Base-by-base conservation (phyloP, 345 rosid species). In the Eucalyptus erythrocorys region DNA sequence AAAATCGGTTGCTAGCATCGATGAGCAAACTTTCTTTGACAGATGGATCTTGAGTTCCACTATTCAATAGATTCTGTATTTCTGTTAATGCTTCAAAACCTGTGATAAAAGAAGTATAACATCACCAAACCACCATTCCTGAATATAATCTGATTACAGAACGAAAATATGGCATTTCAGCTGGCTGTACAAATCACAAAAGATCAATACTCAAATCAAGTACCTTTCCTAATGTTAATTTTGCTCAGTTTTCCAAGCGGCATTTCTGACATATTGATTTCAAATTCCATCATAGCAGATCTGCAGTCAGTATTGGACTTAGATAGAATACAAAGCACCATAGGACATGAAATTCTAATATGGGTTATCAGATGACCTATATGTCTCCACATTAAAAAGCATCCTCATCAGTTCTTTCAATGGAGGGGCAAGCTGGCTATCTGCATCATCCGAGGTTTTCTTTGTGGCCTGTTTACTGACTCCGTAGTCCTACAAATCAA, bases 261-360 rank as follows among this genome's bases (percentile, higher is more conserved):
- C 99, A 97, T 98, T 95, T 97, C 99, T 61, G 96, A 94, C 99
- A 97, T 95, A 89, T 98, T 98, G 90, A 97, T 98, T 93, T 97
- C 95, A 88, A 96, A 98, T 93, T 97, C 99, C 99, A 95, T 94
- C 99, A 96, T 97, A 89, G 99, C 99, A 92, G 96, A 94, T 93
- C 99, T 98, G 95, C 91, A 91, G 68, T 91, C 43, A 45, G 76
- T 90, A 88, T 50, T 87, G 26, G 81, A 68, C 66, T 59, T 88
- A 90, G 22, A 88, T 88, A 90, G 22, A 88, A 49, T 85, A 40
- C 86, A 71, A 55, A 26, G 53, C 88, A 66, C 85, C 17, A 34
- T 37, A 71, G 55, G 43, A 87, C 87, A 26, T 45, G 48, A 42
- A 16, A 49, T 43, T 53, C 37, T 55, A 45, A n/a, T 79, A 42